Base-by-base conservation (phyloP, 257 asterid species). In the Striga asiatica region DNA sequence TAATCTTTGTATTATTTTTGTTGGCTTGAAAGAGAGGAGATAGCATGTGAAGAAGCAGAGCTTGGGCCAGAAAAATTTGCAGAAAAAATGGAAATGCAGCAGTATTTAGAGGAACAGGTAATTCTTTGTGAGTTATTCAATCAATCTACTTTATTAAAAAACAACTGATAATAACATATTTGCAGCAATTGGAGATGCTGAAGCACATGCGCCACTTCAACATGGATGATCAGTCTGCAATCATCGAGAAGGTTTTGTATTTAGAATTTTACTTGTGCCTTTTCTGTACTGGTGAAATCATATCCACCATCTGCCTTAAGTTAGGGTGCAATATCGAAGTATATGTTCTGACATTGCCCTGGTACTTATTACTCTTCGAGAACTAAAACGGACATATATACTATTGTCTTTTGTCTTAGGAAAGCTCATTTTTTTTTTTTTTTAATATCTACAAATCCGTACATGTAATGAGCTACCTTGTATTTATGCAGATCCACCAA, bases 21-120 rank as follows among this genome's bases (percentile, higher is more conserved):
- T 54, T 64, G 55, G 39, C 52, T 73, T 68, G 64, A 46, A 68
- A 89, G 97, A 80, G 97, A 85, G 78, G 95, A 85, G 80, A 67
- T 73, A 60, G 94, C 86, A 58, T 89, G 95, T 76, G 95, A 89
- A 67, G 94, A 89, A 75, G 93, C 93, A 29, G 93, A 89, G 67
- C 93, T 89, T 56, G 97, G 95, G 43, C 81, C 95, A 9, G 84
- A 83, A 52, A 49, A 45, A 14, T 76, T 81, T 71, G 82, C 83
- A 20, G 82, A 76, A 73, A 81, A 78, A 73, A 65, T 64, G 75
- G 69, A 61, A 57, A 70, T 63, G 84, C 84, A 77, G 51, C 67
- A 61, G 49, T 76, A 65, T 66, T 60, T 85, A 48, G 95, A 81
- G 54, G 81, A 78, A 52, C 83, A 89, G 86, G 95, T 83, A 61